Percentiles rank a stretch among this genome's conserved stretches.
Evolutionary conservation across 2,329 filamentous ascomycete genomes (phyloP).

Genomic region (Sporothrix globosa): DNA sequence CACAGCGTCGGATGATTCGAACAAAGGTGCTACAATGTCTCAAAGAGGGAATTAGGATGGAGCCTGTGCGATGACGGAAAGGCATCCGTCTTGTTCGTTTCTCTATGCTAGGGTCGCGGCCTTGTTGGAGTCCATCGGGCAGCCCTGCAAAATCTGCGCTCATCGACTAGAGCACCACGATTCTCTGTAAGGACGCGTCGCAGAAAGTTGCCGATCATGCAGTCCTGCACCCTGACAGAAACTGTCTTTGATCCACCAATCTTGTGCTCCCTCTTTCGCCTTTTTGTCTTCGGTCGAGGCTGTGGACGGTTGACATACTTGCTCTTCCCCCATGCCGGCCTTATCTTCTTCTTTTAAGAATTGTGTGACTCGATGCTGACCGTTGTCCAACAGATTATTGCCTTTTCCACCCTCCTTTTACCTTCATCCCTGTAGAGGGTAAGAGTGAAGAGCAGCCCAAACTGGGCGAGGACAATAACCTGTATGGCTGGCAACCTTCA

Average conservation of each 20-base stretch:
- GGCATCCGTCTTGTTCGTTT: constrained; percentile 15
- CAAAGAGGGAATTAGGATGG: constrained; percentile 1
- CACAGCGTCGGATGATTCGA: not conserved
- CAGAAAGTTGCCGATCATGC: not conserved
- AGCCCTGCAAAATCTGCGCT: constrained; percentile 14
- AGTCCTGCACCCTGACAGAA: not conserved
- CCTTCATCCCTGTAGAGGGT: not conserved
- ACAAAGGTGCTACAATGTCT: not conserved
- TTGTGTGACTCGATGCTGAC: not conserved
- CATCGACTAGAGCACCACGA: not conserved
- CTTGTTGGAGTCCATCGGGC: constrained; percentile 7
- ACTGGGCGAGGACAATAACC: not conserved
- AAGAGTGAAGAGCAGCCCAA: not conserved
- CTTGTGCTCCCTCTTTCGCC: not conserved
- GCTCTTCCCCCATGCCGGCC: not conserved
- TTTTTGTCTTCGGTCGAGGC: constrained; percentile 25
- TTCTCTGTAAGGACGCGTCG: not conserved
- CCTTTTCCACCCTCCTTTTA: not conserved
- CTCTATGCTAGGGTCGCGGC: not conserved
- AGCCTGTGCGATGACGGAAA: constrained; percentile 24
- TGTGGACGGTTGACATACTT: constrained; percentile 12
- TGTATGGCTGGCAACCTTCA: not conserved
- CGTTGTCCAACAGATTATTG: not conserved
- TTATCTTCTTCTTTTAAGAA: not conserved
- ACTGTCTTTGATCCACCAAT: not conserved